A percentile compares a stretch with the other conserved stretches of the same genome.
These are phyloP conservation scores for Sporothrix euskadiensis DNA, from an alignment of 2,329 filamentous ascomycete species.

Conservation along the genomic window DNA sequence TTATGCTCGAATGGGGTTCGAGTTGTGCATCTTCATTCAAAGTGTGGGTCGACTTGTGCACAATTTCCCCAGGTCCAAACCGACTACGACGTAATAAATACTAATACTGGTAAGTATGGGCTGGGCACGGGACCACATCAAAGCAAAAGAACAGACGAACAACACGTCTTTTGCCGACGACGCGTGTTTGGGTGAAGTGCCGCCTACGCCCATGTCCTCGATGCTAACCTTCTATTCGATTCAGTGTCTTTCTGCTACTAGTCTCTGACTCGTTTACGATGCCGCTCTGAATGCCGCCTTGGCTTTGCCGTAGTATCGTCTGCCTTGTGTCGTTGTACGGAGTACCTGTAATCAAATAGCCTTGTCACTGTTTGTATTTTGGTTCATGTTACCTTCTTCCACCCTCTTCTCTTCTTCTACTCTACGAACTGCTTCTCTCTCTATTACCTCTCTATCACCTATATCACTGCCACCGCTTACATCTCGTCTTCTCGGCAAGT, in stretches of 20 bases:
- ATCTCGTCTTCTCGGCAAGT: conserved; percentile 17
- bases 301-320: background rate
- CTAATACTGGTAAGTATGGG: background rate
- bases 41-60: conserved; percentile 1
- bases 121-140: background rate
- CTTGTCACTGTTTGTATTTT: background rate
- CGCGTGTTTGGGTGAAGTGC: background rate
- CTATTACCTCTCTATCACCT: background rate
- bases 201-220: background rate
- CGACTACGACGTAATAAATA: conserved; percentile 7
- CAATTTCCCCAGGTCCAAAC: background rate
- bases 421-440: background rate
- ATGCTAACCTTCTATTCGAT: background rate
- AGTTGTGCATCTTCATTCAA: background rate
- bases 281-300: background rate
- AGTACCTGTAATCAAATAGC: background rate
- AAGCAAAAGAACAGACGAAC: background rate
- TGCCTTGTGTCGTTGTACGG: background rate
- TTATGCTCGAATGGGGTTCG: background rate
- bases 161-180: background rate
- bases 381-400: background rate
- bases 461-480: background rate
- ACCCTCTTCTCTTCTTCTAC: background rate
- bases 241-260: background rate
- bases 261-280: background rate